Evolutionary conservation across 2,329 filamentous ascomycete species (phyloP).

Genomic region (Venturia nashicola): DNA sequence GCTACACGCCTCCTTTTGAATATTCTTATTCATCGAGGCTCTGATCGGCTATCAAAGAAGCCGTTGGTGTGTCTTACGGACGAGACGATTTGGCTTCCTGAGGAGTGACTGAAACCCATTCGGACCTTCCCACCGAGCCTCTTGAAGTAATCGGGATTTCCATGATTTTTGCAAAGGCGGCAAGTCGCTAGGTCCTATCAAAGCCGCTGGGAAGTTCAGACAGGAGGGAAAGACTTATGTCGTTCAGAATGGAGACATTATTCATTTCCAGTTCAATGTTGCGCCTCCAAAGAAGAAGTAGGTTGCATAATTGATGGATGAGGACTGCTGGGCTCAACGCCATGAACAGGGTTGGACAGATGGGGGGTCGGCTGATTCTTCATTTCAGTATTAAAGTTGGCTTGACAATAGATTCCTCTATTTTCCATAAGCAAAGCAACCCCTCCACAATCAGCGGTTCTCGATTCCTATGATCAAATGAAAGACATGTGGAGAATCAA

Average conservation of each 20-base stretch:
- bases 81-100: neutral
- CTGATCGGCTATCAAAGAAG: neutral
- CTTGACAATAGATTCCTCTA: too few species aligned
- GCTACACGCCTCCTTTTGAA: neutral
- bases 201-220: constrained; percentile 33
- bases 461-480: too few species aligned
- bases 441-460: too few species aligned
- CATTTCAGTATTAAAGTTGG: too few species aligned
- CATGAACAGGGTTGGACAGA: too few species aligned
- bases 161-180: constrained; percentile 30
- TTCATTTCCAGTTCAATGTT: neutral
- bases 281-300: neutral
- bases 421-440: too few species aligned
- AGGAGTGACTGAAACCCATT: neutral
- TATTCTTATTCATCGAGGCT: neutral
- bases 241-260: constrained; percentile 6
- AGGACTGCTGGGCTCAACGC: too few species aligned
- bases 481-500: too few species aligned
- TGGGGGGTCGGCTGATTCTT: too few species aligned
- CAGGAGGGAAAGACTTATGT: constrained; percentile 35
- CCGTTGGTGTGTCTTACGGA: neutral
- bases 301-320: neutral
- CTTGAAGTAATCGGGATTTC: constrained; percentile 25
- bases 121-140: neutral
- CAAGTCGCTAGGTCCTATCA: constrained; percentile 34